Evolutionary conservation across 495 filamentous ascomycete species (phyloP), one percentile per base, ranked within the genome.

Genomic region (Penicillium canescens): DNA sequence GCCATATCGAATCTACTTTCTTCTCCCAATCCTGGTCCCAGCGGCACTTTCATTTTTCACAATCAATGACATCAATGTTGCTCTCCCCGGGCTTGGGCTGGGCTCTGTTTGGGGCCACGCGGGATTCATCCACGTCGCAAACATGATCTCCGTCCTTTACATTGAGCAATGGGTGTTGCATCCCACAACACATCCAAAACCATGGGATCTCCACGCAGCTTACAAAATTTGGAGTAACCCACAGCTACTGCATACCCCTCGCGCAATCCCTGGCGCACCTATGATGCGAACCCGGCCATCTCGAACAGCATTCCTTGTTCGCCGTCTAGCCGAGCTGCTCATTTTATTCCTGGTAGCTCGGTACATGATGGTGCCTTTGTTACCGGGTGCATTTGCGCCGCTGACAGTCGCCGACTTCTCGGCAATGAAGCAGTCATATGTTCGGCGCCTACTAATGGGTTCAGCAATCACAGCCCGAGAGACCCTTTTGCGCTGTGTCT

Each of bases 341-440:
- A 11, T 38, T 14, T 14, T 38, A n/a, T 14, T n/a, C 12, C 12
- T 38, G 36, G 16, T 38, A 11, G 16, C 13, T 13, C 12, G 16
- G 36, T 38, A n/a, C 16, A 14, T 38, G 5, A 38, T 38, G 5
- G 16, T n/a, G 13, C 36, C 36, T 38, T 6, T 13, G 5, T 38
- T 38, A 2, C 5, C 16, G 16, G 13, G 13, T 11, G 16, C 12
- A 11, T 38, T 38, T 14, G 20, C 26, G 16, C 43, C 21, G 24
- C 10, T 34, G n/a, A 39, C 34, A 7, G 23, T 46, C 7, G 53
- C 47, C 20, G 63, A 66, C 42, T 56, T 66, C 21, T 37, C 43
- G 2, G 33, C 52, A 11, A 41, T 16, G 9, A 31, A 55, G 40
- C 35, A 33, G 41, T 48, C 18, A 14, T 54, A 54, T 18, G 26